Conservation (phyloP, 2,329 filamentous ascomycete species). For the Stagonosporopsis chrysanthemi region DNA sequence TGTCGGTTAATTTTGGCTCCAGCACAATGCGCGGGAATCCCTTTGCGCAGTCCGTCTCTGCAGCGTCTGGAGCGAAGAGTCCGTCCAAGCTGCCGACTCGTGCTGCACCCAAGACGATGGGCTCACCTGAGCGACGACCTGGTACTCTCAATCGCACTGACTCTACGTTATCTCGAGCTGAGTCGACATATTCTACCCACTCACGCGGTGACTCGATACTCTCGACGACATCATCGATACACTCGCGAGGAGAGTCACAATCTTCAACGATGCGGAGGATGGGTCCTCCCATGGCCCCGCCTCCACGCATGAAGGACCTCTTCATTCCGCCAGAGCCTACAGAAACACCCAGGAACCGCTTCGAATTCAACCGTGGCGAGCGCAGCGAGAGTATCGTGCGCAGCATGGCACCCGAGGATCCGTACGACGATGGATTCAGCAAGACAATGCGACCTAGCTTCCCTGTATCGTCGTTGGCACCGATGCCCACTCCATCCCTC, state of each 20-base stretch:
- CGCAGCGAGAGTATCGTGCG: slow-evolving; percentile 67
- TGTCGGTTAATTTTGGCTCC: slow-evolving; percentile 44
- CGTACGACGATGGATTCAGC: slow-evolving; percentile 67
- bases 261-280: slow-evolving; percentile 48
- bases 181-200: slow-evolving; percentile 22
- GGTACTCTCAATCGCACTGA: slow-evolving; percentile 41
- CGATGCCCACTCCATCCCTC: slow-evolving; percentile 31
- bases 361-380: slow-evolving; percentile 51
- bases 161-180: slow-evolving; percentile 14
- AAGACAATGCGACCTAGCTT: slow-evolving; percentile 41
- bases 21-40: slow-evolving; percentile 45
- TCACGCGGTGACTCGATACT: slow-evolving; percentile 18
- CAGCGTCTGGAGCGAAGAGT: slow-evolving; percentile 54
- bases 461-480: slow-evolving; percentile 35
- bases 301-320: slow-evolving; percentile 92
- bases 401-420: slow-evolving; percentile 76
- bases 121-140: slow-evolving; percentile 73
- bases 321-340: slow-evolving; percentile 60
- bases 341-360: slow-evolving; percentile 55
- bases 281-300: slow-evolving; percentile 63
- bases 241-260: slow-evolving; percentile 37
- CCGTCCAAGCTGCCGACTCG: slow-evolving; percentile 75
- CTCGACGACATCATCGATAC: slow-evolving; percentile 15
- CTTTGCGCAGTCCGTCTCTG: slow-evolving; percentile 48
- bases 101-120: slow-evolving; percentile 13